These are phyloP conservation scores for Clitoria ternatea DNA, from an alignment of 306 rosid genomes.

Conservation along the genomic window DNA sequence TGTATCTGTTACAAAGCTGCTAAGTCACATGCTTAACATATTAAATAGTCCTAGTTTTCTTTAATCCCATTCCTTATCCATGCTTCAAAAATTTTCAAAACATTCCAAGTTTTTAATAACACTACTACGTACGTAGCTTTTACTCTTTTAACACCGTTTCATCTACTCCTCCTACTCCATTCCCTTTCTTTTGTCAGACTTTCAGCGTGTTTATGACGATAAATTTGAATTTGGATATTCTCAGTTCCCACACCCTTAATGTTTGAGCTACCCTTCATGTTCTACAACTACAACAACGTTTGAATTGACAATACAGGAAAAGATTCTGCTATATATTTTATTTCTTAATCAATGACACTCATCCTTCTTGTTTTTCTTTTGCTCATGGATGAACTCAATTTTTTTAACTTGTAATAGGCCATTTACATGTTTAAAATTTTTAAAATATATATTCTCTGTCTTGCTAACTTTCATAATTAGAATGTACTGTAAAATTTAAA, in stretches of 20 bases:
- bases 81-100: background rate
- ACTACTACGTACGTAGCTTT: background rate
- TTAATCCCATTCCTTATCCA: background rate
- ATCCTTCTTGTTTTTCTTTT: too few species aligned
- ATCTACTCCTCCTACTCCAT: background rate
- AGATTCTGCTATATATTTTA: too few species aligned
- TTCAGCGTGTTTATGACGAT: background rate
- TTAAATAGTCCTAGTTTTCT: background rate
- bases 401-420: too few species aligned
- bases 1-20: constrained; percentile 22
- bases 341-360: too few species aligned
- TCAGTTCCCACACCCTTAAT: background rate
- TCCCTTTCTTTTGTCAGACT: background rate
- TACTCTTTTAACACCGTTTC: background rate
- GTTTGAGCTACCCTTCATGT: background rate
- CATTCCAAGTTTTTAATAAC: background rate
- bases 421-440: too few species aligned
- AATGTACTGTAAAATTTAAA: too few species aligned
- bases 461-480: too few species aligned
- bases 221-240: constrained; percentile 14
- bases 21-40: constrained; percentile 13
- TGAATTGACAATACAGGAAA: background rate
- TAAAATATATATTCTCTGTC: too few species aligned
- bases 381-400: too few species aligned
- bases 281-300: background rate